Conservation (phyloP, 2,329 filamentous ascomycete genomes). For the Penicillium sp. region DNA sequence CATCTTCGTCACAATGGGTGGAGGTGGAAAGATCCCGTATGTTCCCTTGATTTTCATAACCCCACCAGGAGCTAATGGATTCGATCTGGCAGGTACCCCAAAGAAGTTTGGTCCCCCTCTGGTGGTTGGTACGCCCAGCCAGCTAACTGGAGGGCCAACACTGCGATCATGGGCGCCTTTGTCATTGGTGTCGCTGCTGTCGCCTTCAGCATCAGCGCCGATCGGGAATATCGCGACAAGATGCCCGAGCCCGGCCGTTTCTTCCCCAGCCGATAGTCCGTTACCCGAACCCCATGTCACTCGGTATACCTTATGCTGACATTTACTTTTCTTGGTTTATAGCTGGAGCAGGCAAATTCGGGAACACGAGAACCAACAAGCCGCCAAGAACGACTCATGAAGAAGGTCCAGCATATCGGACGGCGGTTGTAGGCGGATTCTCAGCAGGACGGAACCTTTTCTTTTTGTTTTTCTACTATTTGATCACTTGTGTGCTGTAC, state of each 20-base stretch:
- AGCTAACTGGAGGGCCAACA: slow-evolving; percentile 93
- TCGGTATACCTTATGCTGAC: slow-evolving; percentile 15
- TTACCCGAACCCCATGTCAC: slow-evolving; percentile 25
- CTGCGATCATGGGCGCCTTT: slow-evolving; percentile 67
- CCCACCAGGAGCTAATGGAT: slow-evolving; percentile 23
- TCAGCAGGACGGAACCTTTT: slow-evolving; percentile 28
- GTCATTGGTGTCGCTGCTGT: slow-evolving; percentile 67
- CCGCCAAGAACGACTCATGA: slow-evolving; percentile 44
- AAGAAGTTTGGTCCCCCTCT: slow-evolving; percentile 98
- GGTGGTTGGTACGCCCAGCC: slow-evolving; percentile 98
- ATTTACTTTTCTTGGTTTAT: slow-evolving; percentile 15
- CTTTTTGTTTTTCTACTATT: slow-evolving; percentile 30
- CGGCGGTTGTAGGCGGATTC: slow-evolving; percentile 23
- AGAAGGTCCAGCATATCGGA: slow-evolving; percentile 16
- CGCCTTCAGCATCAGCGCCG: slow-evolving; percentile 70
- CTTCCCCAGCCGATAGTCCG: slow-evolving; percentile 81
- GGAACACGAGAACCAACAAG: slow-evolving; percentile 60
- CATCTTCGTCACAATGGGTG: slow-evolving; percentile 56
- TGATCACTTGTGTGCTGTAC: slow-evolving; percentile 38
- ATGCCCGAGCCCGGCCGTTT: slow-evolving; percentile 76
- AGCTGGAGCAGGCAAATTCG: slow-evolving; percentile 72
- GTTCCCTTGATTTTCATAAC: slow-evolving; percentile 43
- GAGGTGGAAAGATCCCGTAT: slow-evolving; percentile 75
- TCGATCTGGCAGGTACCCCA: slow-evolving; percentile 69
- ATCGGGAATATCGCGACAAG: slow-evolving; percentile 68